These are phyloP conservation scores for Acanthamoeba divionensis DNA, from an alignment of 208 protist species.

Conservation along the genomic window DNA sequence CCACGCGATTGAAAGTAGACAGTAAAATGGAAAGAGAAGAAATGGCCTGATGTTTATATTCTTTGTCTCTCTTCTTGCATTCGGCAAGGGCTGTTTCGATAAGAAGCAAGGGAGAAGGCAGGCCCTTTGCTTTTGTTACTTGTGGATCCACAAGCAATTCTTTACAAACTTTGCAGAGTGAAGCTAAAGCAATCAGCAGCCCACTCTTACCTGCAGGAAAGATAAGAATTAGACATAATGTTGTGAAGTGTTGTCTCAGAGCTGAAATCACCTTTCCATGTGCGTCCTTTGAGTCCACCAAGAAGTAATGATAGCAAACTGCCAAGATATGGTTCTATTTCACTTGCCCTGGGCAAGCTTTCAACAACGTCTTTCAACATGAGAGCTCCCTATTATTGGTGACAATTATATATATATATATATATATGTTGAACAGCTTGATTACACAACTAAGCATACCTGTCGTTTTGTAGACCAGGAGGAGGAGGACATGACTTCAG, in stretches of 20 bases:
- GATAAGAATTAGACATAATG: not conserved
- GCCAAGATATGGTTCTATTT: conserved; percentile 51
- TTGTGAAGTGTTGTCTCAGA: not conserved
- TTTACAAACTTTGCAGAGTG: conserved; percentile 22
- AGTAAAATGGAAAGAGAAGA: conserved; percentile 45
- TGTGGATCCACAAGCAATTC: not conserved
- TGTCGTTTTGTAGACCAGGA: conserved; percentile 36
- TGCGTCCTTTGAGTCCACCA: conserved; percentile 59
- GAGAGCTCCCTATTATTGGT: not conserved
- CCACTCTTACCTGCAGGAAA: conserved; percentile 3
- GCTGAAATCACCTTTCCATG: conserved; percentile 56
- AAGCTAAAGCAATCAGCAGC: not conserved
- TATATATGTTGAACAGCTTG: too few relatives aligned
- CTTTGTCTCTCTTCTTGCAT: conserved; percentile 70
- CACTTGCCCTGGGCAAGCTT: not conserved
- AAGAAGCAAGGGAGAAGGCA: conserved; percentile 34
- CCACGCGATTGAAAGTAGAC: conserved; percentile 18
- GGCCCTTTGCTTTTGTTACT: not conserved
- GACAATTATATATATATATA: not conserved
- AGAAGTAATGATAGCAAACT: conserved; percentile 52
- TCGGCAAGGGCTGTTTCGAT: conserved; percentile 50
- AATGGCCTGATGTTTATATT: conserved; percentile 66
- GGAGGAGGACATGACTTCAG: not conserved
- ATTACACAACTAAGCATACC: not conserved
- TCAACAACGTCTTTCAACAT: conserved; percentile 31